Conservation (phyloP, 345 rosid genomes). For the Chamaenerion angustifolium region DNA sequence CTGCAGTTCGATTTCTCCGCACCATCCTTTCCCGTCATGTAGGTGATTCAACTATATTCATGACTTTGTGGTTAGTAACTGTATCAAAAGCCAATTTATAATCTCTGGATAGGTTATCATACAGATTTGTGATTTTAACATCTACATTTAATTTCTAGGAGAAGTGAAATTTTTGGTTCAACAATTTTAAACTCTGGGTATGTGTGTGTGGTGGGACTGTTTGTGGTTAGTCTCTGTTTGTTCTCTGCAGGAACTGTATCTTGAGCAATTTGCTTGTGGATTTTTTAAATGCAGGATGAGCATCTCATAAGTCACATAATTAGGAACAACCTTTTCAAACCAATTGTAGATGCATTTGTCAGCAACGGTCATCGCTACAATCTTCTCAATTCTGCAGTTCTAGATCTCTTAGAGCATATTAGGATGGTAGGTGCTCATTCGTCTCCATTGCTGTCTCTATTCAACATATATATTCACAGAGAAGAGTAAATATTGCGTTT, state of each 20-base stretch:
- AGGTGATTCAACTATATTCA: conserved; percentile 15
- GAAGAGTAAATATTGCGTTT: too few relatives aligned
- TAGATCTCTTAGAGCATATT: conserved; percentile 87
- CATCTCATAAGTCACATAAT: conserved; percentile 64
- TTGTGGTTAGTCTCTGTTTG: not conserved
- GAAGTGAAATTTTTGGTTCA: too few relatives aligned
- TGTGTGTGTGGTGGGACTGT: not conserved
- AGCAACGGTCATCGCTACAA: conserved; percentile 85
- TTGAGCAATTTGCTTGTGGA: not conserved
- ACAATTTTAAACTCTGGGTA: too few relatives aligned
- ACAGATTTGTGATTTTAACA: not conserved
- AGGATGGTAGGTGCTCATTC: conserved; percentile 48
- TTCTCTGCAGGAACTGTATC: too few relatives aligned
- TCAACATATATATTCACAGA: not conserved
- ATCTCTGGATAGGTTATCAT: not conserved
- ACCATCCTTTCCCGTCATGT: conserved; percentile 74
- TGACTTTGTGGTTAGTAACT: not conserved
- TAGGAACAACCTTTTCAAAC: conserved; percentile 73
- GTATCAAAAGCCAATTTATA: not conserved
- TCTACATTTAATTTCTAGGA: too few relatives aligned
- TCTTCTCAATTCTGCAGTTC: conserved; percentile 76
- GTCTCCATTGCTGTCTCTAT: not conserved
- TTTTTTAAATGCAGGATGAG: conserved; percentile 59
- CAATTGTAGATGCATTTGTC: conserved; percentile 74
- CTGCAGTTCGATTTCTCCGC: conserved; percentile 90